phyloP scores from a whole-genome alignment of 2,329 filamentous ascomycete species.

The Cladosporium austrohemisphaericum region DNA sequence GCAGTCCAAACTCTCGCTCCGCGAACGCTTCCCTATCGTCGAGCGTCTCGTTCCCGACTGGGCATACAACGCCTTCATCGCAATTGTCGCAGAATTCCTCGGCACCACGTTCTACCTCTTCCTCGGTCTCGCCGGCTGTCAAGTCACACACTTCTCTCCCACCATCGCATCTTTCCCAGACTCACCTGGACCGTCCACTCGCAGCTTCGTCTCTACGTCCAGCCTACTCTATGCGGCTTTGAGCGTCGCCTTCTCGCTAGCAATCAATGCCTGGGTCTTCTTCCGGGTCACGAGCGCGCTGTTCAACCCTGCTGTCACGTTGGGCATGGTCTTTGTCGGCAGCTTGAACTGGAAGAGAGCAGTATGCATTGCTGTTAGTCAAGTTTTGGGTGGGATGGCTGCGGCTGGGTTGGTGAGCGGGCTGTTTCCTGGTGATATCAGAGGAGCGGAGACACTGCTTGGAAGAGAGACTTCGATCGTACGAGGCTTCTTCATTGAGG shows the following conservation, averaged over 20 bases:
- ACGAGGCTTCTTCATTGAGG: slow-evolving; percentile 57
- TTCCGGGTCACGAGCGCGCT: slow-evolving; percentile 31
- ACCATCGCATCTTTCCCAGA: slow-evolving; percentile 14
- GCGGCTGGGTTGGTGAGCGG: slow-evolving; percentile 30
- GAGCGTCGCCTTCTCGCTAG: slow-evolving; percentile 30
- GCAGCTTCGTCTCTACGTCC: slow-evolving; percentile 23
- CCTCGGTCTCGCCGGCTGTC: slow-evolving; percentile 31
- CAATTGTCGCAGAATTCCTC: slow-evolving; percentile 31
- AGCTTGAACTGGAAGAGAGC: slow-evolving; percentile 26
- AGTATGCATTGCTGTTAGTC: slow-evolving; percentile 26
- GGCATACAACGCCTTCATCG: slow-evolving; percentile 23
- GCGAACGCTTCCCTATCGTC: background rate
- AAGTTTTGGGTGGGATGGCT: slow-evolving; percentile 30
- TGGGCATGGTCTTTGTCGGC: slow-evolving; percentile 29
- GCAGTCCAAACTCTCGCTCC: slow-evolving; percentile 1
- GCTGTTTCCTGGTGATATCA: slow-evolving; percentile 36
- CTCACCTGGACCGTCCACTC: background rate
- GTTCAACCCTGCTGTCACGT: slow-evolving; percentile 32
- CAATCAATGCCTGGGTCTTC: slow-evolving; percentile 31
- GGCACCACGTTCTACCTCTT: slow-evolving; percentile 36
- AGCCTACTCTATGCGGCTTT: slow-evolving; percentile 31
- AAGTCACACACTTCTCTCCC: slow-evolving; percentile 39
- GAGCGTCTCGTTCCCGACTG: background rate
- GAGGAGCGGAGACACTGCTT: slow-evolving; percentile 29
- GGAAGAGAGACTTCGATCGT: slow-evolving; percentile 43